Evolutionary conservation across 2,329 filamentous ascomycete species (phyloP), one percentile per base, ranked within the genome.

Genomic region (Bipolaris sorokiniana): DNA sequence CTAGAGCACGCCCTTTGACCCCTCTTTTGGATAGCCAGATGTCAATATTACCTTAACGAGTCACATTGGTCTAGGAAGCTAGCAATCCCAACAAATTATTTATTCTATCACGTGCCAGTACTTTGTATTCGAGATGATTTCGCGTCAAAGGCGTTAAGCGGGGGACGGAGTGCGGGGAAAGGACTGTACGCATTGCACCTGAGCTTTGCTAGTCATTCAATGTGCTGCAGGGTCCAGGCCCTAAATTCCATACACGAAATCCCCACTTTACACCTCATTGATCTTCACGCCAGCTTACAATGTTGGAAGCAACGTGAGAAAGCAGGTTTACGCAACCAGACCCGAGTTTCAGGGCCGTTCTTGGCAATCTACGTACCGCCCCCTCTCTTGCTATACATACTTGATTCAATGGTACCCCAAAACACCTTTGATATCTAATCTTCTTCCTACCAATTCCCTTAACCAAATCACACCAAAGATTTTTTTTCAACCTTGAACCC

Each of bases 1-100:
- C 44, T 34, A 47, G 16, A 47, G 44, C 13, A 9, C 44, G 44
- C 44, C 44, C 44, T 59, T 44, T 28, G 16, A 15, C 44, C 16
- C 44, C 31, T 34, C 44, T 47, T 47, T 47, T 15, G 28, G 44
- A 5, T 26, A 15, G 34, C 22, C 47, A 26, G 18, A 53, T 34
- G 26, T 28, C 18, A 52, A 41, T 18, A 7, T 28, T 28, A 28
- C 18, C 20, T 33, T 18, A 9, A 20, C 15, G 44, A 42, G 28
- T 48, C 16, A 31, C 3, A n/a, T 26, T 26, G 6, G 40, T 23
- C 13, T 3, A 7, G 20, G 2, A 9, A 10, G 11, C 20, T n/a
- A 22, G n/a, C 5, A 15, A 15, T 2, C 20, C 11, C 38, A 41
- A 41, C 38, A 26, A 3, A 9, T 1, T 5, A 42, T 7, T 3